A percentile compares a stretch with the other conserved stretches of the same genome.
These are phyloP conservation scores for Corynespora cassiicola DNA, from an alignment of 2,329 filamentous ascomycete species.

Conservation along the genomic window DNA sequence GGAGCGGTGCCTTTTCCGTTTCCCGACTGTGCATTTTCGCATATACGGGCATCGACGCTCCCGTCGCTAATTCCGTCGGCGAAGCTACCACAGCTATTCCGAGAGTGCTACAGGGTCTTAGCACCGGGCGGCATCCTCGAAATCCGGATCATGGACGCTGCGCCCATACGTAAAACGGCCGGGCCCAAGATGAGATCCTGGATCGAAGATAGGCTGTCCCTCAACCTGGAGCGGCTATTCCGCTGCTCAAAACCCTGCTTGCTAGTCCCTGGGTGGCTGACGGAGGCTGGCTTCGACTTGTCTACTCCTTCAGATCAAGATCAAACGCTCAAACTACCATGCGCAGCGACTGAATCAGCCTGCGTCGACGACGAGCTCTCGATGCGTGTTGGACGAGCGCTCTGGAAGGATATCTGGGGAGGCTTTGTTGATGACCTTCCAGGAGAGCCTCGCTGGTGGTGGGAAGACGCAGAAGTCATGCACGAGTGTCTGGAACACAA, in stretches of 20 bases:
- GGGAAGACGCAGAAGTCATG: conserved; percentile 46
- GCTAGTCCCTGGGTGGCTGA: conserved; percentile 66
- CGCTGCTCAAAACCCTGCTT: conserved; percentile 66
- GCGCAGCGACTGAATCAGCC: conserved; percentile 24
- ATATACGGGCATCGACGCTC: conserved; percentile 56
- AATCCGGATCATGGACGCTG: conserved; percentile 68
- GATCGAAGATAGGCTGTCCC: conserved; percentile 67
- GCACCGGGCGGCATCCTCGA: conserved; percentile 63
- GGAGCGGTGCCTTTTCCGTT: conserved; percentile 60
- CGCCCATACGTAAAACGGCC: conserved; percentile 62
- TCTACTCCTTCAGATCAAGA: conserved; percentile 20
- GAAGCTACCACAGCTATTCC: conserved; percentile 63
- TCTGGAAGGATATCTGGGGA: conserved; percentile 49
- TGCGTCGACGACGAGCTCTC: conserved; percentile 40
- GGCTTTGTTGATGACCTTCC: conserved; percentile 38
- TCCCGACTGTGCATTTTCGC: conserved; percentile 36
- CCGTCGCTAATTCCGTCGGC: conserved; percentile 63
- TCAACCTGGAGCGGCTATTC: conserved; percentile 65
- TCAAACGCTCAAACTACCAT: conserved; percentile 35
- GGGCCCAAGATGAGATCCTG: conserved; percentile 66
- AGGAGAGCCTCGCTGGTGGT: conserved; percentile 44
- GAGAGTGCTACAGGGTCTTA: conserved; percentile 64
- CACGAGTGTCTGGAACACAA: conserved; percentile 41
- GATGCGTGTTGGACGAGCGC: conserved; percentile 37
- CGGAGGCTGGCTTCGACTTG: conserved; percentile 58